Evolutionary conservation across 345 rosid species (phyloP).

Genomic region (Laguncularia racemosa): DNA sequence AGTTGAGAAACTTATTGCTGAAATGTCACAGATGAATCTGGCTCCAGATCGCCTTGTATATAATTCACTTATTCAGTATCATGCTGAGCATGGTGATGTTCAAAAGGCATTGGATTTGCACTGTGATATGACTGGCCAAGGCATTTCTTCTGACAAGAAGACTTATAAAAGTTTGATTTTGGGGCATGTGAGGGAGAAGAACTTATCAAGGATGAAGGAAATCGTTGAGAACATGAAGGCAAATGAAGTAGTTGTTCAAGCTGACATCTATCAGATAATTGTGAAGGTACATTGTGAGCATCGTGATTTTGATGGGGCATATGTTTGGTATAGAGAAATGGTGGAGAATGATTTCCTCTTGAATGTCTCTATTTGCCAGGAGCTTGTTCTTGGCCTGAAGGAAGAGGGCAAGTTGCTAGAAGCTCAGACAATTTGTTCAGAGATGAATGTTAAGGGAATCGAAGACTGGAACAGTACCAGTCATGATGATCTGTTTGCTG

Average conservation of each 20-base stretch:
- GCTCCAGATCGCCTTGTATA: slow-evolving; percentile 51
- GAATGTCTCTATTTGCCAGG: slow-evolving; percentile 23
- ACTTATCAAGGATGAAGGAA: slow-evolving; percentile 24
- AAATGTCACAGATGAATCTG: slow-evolving; percentile 42
- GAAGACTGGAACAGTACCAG: slow-evolving; percentile 11
- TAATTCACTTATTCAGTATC: slow-evolving; percentile 46
- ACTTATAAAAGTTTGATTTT: slow-evolving; percentile 63
- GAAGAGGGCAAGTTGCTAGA: slow-evolving; percentile 48
- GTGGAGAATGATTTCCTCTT: slow-evolving; percentile 39
- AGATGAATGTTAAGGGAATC: slow-evolving; percentile 35
- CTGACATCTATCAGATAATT: slow-evolving; percentile 61
- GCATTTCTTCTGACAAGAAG: slow-evolving; percentile 46
- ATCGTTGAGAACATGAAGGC: slow-evolving; percentile 51
- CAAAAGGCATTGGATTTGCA: slow-evolving; percentile 40
- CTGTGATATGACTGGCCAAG: slow-evolving; percentile 42
- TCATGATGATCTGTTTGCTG: not conserved
- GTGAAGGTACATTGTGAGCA: slow-evolving; percentile 49
- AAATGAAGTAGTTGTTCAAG: slow-evolving; percentile 39
- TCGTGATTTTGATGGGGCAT: slow-evolving; percentile 48
- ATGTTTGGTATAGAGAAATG: slow-evolving; percentile 71
- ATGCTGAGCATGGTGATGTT: slow-evolving; percentile 40
- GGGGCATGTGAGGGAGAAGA: slow-evolving; percentile 43
- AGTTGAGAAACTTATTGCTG: slow-evolving; percentile 41
- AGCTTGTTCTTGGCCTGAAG: slow-evolving; percentile 50
- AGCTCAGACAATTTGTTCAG: slow-evolving; percentile 39